phyloP scores from a whole-genome alignment of 495 filamentous ascomycete species.

The Penicillium lagena region DNA sequence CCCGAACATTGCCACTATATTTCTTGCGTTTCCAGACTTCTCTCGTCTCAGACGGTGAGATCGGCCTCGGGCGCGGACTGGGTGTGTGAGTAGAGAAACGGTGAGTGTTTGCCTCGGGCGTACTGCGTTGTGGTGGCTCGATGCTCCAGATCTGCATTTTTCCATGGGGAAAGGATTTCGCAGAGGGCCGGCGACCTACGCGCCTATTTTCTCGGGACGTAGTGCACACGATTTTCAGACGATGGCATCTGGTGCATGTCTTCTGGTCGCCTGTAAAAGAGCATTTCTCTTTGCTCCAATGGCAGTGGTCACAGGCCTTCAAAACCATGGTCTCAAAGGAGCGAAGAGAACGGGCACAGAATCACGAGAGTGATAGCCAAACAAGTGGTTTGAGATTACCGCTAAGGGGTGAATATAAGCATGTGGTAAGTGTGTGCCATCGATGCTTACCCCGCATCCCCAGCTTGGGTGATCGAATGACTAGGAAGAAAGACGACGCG shows the following conservation, averaged over 20 bases:
- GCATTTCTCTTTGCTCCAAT: slow-evolving; percentile 19
- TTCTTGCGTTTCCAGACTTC: neutral
- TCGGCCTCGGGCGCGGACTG: slow-evolving; percentile 3
- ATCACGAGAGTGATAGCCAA: no score
- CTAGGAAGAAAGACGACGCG: no score
- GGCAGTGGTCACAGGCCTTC: slow-evolving; percentile 21
- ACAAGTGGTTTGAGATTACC: no score
- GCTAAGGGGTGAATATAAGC: no score
- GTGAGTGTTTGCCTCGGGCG: slow-evolving; percentile 1
- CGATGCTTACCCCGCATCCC: no score
- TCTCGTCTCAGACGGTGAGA: slow-evolving; percentile 1
- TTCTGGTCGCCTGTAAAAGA: slow-evolving; percentile 10
- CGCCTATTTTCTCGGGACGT: slow-evolving; percentile 16
- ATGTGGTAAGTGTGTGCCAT: no score
- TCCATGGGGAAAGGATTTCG: slow-evolving; percentile 10
- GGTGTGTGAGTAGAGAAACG: neutral
- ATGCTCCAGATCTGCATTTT: slow-evolving; percentile 16
- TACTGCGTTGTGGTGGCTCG: slow-evolving; percentile 3
- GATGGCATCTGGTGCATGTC: slow-evolving; percentile 18
- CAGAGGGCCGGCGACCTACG: slow-evolving; percentile 12
- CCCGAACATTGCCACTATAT: neutral
- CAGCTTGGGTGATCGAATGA: no score
- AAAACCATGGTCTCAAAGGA: slow-evolving; percentile 12
- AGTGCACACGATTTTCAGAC: slow-evolving; percentile 16
- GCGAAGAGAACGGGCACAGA: no score